phyloP scores from a whole-genome alignment of 176 grass and related monocot species.

The Saccharum officinarum region DNA sequence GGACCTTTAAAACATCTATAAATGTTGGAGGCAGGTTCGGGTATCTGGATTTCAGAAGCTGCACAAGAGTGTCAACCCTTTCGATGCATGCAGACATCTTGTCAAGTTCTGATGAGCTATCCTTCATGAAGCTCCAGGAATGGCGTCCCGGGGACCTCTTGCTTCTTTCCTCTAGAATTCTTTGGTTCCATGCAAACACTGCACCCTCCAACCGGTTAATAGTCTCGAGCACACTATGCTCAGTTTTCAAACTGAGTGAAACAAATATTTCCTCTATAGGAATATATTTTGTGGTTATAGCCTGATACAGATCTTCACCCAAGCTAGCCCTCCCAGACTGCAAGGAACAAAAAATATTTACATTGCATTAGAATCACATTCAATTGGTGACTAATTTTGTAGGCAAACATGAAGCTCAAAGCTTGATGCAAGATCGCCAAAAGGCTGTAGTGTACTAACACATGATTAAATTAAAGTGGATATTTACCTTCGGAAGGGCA shows the following conservation, averaged over 20 bases:
- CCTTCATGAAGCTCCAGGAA: slow-evolving; percentile 81
- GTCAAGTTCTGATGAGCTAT: slow-evolving; percentile 55
- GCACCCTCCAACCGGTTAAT: slow-evolving; percentile 85
- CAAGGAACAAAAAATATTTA: slow-evolving; percentile 18
- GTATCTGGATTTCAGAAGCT: slow-evolving; percentile 75
- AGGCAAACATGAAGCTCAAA: not conserved
- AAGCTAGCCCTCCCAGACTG: slow-evolving; percentile 95
- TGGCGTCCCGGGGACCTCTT: slow-evolving; percentile 60
- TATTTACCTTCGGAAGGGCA: slow-evolving; percentile 89
- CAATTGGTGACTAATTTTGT: not conserved
- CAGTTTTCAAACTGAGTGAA: slow-evolving; percentile 76
- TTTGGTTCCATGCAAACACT: slow-evolving; percentile 79
- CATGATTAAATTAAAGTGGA: not conserved
- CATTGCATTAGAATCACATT: not conserved
- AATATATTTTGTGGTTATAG: slow-evolving; percentile 71
- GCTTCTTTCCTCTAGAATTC: slow-evolving; percentile 55
- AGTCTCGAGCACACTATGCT: slow-evolving; percentile 79
- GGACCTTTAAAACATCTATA: slow-evolving; percentile 83
- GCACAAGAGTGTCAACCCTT: slow-evolving; percentile 67
- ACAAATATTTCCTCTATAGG: slow-evolving; percentile 75
- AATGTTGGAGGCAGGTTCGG: slow-evolving; percentile 82
- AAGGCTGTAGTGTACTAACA: not conserved
- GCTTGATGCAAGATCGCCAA: not conserved
- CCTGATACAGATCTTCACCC: slow-evolving; percentile 80
- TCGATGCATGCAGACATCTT: slow-evolving; percentile 65